Base-by-base conservation (phyloP, 2,329 filamentous ascomycete species). In the Colletotrichum melonis region DNA sequence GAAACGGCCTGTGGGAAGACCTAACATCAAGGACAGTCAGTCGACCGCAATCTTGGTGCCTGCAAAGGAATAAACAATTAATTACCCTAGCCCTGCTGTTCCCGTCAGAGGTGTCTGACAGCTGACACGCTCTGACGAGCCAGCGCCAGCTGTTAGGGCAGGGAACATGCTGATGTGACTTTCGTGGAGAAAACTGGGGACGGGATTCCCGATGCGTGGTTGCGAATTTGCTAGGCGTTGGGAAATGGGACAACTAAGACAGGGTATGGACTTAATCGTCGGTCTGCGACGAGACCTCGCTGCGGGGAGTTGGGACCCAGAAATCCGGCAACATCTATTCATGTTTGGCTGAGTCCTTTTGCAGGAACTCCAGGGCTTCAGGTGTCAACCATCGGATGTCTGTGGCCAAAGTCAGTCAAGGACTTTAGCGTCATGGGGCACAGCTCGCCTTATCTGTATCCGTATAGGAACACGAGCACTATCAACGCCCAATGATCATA, bases 111-210 rank as follows among this genome's bases (percentile, higher is more conserved):
- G 35, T 59, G 42, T 35, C 58, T 63, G 63, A 57, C 56, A 56
- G 65, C 69, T 59, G 55, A 35, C 60, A 56, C 12, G 14, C 46
- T 46, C 32, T 24, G 9, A 57, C 49, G n/a, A 24, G 54, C 28
- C 49, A 16, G 35, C 24, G 11, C 46, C 38, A 30, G 57, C 30
- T 24, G 11, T n/a, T 28, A 30, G 57, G 42, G 65, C 55, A 24
- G 56, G 16, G 65, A 59, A 60, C 32, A 62, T 70, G 7, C 52
- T 54, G 38, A 35, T 49, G 38, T 35, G 35, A 63, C 49, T 69
- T 49, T 59, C 30, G 59, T 49, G 49, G 52, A 69, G 65, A 42
- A 46, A 42, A 49, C 7, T 16, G 46, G 32, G n/a, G 57, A 63
- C 38, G 69, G 69, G 54, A 24, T 52, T 42, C 52, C 55, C 65